phyloP scores from a whole-genome alignment of 2,329 filamentous ascomycete genomes.

The Anisogramma anomala region DNA sequence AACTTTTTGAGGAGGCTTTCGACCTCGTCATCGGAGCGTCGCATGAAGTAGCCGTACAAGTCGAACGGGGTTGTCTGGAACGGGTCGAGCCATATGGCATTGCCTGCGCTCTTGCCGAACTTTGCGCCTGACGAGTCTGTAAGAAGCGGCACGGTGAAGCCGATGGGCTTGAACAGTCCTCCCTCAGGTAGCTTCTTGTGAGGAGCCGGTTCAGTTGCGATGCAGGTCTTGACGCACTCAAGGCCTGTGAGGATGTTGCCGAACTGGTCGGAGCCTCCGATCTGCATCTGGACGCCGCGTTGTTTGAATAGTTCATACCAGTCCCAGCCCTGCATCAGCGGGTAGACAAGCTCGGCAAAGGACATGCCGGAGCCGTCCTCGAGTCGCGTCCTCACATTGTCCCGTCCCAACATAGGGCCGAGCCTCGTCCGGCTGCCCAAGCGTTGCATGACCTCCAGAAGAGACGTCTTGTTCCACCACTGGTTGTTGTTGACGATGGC shows the following conservation, averaged over 20 bases:
- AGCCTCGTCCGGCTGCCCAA: slow-evolving; percentile 65
- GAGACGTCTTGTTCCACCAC: slow-evolving; percentile 64
- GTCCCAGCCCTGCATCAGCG: slow-evolving; percentile 89
- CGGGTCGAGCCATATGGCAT: slow-evolving; percentile 83
- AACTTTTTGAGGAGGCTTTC: slow-evolving; percentile 77
- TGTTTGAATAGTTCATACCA: slow-evolving; percentile 77
- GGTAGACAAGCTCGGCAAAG: slow-evolving; percentile 85
- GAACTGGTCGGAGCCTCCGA: slow-evolving; percentile 91
- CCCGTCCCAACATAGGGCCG: slow-evolving; percentile 76
- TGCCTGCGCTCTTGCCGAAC: slow-evolving; percentile 89
- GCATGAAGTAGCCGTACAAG: slow-evolving; percentile 81
- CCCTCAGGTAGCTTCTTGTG: slow-evolving; percentile 27
- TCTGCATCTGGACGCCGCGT: slow-evolving; percentile 65
- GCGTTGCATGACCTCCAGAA: slow-evolving; percentile 64
- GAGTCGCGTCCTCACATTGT: slow-evolving; percentile 71
- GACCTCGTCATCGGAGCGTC: slow-evolving; percentile 69
- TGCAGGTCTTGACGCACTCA: slow-evolving; percentile 68
- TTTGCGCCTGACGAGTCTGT: slow-evolving; percentile 79
- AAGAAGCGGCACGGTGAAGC: slow-evolving; percentile 82
- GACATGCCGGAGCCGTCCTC: slow-evolving; percentile 86
- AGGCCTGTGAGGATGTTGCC: slow-evolving; percentile 91
- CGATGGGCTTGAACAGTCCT: slow-evolving; percentile 52
- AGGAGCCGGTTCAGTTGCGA: slow-evolving; percentile 42
- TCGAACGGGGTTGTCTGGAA: slow-evolving; percentile 74
- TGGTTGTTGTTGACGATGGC: slow-evolving; percentile 68